phyloP scores from a whole-genome alignment of 805 yeast genomes.

The Yamadazyma paraphyllophila region DNA sequence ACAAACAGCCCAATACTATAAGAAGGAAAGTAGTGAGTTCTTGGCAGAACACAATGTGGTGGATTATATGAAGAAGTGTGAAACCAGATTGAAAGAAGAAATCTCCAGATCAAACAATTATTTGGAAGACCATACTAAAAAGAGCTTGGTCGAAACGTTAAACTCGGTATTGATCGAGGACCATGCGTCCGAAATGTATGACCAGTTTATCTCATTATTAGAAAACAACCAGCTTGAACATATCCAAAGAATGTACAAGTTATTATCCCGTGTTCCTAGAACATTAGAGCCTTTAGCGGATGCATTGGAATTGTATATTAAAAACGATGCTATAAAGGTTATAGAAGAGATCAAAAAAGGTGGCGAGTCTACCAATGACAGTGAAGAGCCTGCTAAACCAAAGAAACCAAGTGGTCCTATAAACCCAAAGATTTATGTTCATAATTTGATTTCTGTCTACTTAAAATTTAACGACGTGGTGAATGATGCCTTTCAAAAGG shows the following conservation, averaged over 20 bases:
- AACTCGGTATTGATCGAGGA: constrained; percentile 74
- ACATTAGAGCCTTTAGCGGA: constrained; percentile 78
- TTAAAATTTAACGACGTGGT: constrained; percentile 65
- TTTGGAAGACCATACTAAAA: constrained; percentile 82
- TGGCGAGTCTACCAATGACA: constrained; percentile 19
- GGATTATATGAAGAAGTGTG: constrained; percentile 86
- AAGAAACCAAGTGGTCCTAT: constrained; percentile 27
- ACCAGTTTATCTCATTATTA: constrained; percentile 71
- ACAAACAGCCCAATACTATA: constrained; percentile 65
- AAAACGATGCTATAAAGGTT: constrained; percentile 45
- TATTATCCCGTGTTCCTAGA: constrained; percentile 74
- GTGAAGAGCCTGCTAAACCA: constrained; percentile 16
- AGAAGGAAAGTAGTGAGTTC: constrained; percentile 63
- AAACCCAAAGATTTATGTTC: constrained; percentile 79
- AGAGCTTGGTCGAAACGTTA: constrained; percentile 70
- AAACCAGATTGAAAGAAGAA: constrained; percentile 79
- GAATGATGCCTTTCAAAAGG: constrained; percentile 62
- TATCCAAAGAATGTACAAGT: constrained; percentile 70
- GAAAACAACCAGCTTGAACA: constrained; percentile 71
- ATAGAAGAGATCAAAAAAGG: constrained; percentile 51
- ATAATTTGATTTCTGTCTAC: constrained; percentile 70
- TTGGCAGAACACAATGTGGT: constrained; percentile 76
- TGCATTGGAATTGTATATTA: constrained; percentile 70
- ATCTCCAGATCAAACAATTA: constrained; percentile 72
- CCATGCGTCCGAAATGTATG: constrained; percentile 73